Evolutionary conservation across 805 yeast genomes (phyloP), one percentile per base, ranked within the genome.

Genomic region (Candida ulmi): DNA sequence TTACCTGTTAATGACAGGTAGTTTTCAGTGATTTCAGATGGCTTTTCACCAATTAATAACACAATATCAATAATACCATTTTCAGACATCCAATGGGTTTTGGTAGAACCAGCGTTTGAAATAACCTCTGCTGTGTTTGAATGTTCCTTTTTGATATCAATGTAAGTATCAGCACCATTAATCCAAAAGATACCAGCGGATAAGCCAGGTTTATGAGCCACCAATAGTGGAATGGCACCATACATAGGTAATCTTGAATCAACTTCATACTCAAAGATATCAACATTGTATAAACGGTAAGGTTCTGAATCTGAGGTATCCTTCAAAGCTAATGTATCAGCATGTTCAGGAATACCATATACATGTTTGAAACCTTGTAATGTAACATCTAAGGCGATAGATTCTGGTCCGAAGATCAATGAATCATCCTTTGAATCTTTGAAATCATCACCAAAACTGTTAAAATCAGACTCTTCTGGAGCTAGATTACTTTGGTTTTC

Each of bases 281-380:
- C 99, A 23, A 90, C 97, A 51, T 93, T 91, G 68, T 65, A 93
- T 32, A 93, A 66, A 33, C 99, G 71, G 60, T 93, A 93, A 2
- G 98, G 98, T 39, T 81, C 84, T 2, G 54, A 45, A 2, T 45
- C 48, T 2, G 60, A 39, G 0, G 98, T 90, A 47, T 85, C 91
- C 40, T 79, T 78, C 48, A 93, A 66, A 16, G 81, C 69, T 36
- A 93, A 62, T 1, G 83, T 66, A 50, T 87, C 95, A 0, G 98
- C 91, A 55, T 93, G 99, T 60, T 93, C 99, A 0, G 99, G 98
- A 33, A 93, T 83, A n/a, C 99, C 99, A 58, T 76, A 93, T 1
- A 87, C 84, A 52, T 82, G 71, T 5, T 66, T 57, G 48, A 70
- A 81, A 1, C 77, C 80, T 3, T 62, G 55, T 47, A 93, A 80